Percentiles rank a stretch among this genome's conserved stretches.
phyloP scores from a whole-genome alignment of 169 alveolate species.

The Plasmodium inui region DNA sequence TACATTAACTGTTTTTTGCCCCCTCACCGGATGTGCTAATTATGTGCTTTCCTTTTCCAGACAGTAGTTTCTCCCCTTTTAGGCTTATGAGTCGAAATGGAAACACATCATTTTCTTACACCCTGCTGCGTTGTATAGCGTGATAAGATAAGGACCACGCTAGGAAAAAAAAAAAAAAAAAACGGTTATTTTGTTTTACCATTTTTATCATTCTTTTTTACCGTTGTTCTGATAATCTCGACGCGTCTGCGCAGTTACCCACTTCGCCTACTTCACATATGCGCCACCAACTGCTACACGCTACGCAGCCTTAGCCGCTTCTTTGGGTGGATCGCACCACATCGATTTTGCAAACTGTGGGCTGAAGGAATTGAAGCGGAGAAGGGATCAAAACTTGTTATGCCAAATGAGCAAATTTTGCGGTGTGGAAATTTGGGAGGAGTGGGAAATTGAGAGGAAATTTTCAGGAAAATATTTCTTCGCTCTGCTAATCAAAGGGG shows the following conservation, averaged over 20 bases:
- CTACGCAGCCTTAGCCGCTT: neutral
- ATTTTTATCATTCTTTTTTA: neutral
- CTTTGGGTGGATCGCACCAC: neutral
- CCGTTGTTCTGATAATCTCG: neutral
- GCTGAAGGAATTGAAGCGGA: neutral
- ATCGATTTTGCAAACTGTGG: neutral
- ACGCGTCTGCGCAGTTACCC: neutral
- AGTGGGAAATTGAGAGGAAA: neutral
- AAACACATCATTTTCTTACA: neutral
- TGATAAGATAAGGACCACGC: neutral
- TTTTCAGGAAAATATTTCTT: neutral
- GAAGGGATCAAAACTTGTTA: neutral
- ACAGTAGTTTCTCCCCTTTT: neutral
- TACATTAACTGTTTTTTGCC: neutral
- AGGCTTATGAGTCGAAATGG: neutral
- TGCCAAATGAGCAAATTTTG: neutral
- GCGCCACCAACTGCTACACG: neutral
- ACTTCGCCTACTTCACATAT: neutral
- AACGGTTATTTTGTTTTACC: neutral
- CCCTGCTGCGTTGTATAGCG: neutral
- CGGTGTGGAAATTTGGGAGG: neutral
- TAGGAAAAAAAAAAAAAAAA: neutral
- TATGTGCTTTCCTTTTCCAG: neutral
- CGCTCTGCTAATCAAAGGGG: neutral
- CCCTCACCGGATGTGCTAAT: neutral